These are phyloP conservation scores for Leptographium lundbergii DNA, from an alignment of 2,329 filamentous ascomycete genomes.

Conservation along the genomic window DNA sequence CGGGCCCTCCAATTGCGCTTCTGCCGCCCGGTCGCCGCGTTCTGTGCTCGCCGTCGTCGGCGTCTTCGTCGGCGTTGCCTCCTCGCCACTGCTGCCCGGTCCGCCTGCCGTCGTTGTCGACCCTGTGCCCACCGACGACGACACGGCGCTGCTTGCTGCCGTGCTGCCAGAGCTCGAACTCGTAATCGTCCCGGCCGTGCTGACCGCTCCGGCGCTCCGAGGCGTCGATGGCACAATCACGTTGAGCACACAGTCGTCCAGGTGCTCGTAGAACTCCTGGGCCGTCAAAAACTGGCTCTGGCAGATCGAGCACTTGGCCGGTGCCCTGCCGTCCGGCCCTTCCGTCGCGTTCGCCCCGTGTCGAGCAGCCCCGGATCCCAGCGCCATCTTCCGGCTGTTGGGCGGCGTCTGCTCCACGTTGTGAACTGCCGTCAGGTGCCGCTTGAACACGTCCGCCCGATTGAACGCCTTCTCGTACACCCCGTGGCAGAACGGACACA, in stretches of 20 bases:
- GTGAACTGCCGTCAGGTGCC: slow-evolving; percentile 85
- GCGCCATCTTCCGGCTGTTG: slow-evolving; percentile 65
- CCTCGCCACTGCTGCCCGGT: not conserved
- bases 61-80: slow-evolving; percentile 14
- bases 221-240: slow-evolving; percentile 39
- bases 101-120: too few relatives aligned
- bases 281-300: slow-evolving; percentile 65
- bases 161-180: not conserved
- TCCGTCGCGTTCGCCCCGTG: slow-evolving; percentile 6
- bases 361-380: slow-evolving; percentile 14
- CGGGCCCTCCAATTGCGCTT: not conserved
- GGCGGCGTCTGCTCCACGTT: slow-evolving; percentile 89
- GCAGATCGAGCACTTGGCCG: slow-evolving; percentile 83
- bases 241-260: slow-evolving; percentile 55
- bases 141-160: not conserved
- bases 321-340: not conserved
- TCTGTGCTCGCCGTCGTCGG: slow-evolving; percentile 16
- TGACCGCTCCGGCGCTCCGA: slow-evolving; percentile 14
- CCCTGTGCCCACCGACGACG: not conserved
- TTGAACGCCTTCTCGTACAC: slow-evolving; percentile 92
- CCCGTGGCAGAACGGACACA: slow-evolving; percentile 90
- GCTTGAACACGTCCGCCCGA: slow-evolving; percentile 91
- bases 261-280: slow-evolving; percentile 95
- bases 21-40: not conserved
- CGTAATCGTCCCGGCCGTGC: not conserved